Base-by-base conservation (phyloP, 148 eudicot genomes). In the Cornus suecica region DNA sequence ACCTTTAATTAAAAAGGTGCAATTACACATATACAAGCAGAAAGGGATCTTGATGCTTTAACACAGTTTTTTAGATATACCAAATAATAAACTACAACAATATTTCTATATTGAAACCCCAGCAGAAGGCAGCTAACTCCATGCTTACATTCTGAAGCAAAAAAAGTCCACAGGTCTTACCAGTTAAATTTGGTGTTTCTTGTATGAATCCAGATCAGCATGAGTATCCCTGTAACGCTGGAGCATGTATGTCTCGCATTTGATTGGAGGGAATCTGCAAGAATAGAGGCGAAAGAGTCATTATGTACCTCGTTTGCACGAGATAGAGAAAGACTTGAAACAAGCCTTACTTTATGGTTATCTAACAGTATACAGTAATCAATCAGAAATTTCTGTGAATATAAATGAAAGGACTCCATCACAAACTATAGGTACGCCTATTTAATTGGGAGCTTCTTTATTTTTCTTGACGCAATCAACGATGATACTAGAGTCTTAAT, bases 161-260 rank as follows among this genome's bases (percentile, higher is more conserved):
- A 31, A 72, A 62, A n/a, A n/a, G 61, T 31, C 31, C 51, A 71
- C 18, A 15, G 6, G 2, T 3, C 61, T 56, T 20, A 22, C 62
- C 62, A 5, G 1, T 30, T 16, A 6, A 58, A 9, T 60, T 60
- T 58, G 74, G 54, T 16, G 62, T 9, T 81, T 64, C 26, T 85
- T 78, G 86, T 92, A 90, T 28, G 84, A 74, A 65, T 68, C 77
- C 10, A 85, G 83, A 41, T 87, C 87, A 7, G 87, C 86, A 54
- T 94, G 98, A 8, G 97, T 92, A 30, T 94, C 98, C 45, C 80
- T 76, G 81, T 94, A 94, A 29, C 94, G 85, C 76, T 92, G 91
- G 79, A 88, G 86, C 84, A 94, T 76, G 74, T 94, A 90, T 34
- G 84, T 80, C 63, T 68, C 83, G 70, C 88, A 90, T 78, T 76